phyloP scores from a whole-genome alignment of 345 rosid genomes.

The Salix suchowensis region DNA sequence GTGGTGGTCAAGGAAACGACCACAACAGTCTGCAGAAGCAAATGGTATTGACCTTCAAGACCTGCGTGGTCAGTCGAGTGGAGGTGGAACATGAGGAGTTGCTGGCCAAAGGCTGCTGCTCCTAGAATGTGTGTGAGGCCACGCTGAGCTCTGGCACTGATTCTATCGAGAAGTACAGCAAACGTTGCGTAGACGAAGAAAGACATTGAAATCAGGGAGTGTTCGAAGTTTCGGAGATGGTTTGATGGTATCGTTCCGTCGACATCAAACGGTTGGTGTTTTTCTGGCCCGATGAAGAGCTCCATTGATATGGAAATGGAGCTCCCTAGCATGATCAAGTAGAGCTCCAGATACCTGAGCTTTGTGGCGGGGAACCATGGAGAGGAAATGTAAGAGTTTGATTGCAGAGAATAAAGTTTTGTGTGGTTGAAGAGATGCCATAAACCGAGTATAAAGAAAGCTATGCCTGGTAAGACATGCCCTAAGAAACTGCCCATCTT shows the following conservation, averaged over 20 bases:
- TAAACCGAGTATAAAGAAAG: slow-evolving; percentile 54
- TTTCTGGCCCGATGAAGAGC: slow-evolving; percentile 62
- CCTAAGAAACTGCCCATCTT: slow-evolving; percentile 66
- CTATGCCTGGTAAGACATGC: slow-evolving; percentile 65
- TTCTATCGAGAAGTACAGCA: slow-evolving; percentile 50
- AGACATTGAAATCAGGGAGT: slow-evolving; percentile 56
- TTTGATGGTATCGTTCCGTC: slow-evolving; percentile 76
- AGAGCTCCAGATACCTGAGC: slow-evolving; percentile 51
- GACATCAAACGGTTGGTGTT: slow-evolving; percentile 69
- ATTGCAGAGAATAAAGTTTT: slow-evolving; percentile 41
- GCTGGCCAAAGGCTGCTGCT: slow-evolving; percentile 55
- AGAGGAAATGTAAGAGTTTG: slow-evolving; percentile 45
- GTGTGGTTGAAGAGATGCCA: slow-evolving; percentile 80
- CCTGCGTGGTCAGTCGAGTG: slow-evolving; percentile 76
- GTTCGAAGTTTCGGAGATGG: slow-evolving; percentile 85
- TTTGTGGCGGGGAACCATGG: slow-evolving; percentile 58
- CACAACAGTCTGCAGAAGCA: slow-evolving; percentile 51
- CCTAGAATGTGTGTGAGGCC: slow-evolving; percentile 35
- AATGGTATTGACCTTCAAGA: slow-evolving; percentile 71
- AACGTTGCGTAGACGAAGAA: slow-evolving; percentile 55
- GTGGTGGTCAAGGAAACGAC: slow-evolving; percentile 49
- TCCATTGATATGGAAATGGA: slow-evolving; percentile 59
- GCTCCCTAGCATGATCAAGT: slow-evolving; percentile 47
- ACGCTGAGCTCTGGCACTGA: slow-evolving; percentile 18
- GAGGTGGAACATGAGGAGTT: slow-evolving; percentile 63